Percentiles rank a stretch among this genome's conserved stretches.
These are phyloP conservation scores for Penicillium goetzii DNA, from an alignment of 495 filamentous ascomycete genomes.

Conservation along the genomic window DNA sequence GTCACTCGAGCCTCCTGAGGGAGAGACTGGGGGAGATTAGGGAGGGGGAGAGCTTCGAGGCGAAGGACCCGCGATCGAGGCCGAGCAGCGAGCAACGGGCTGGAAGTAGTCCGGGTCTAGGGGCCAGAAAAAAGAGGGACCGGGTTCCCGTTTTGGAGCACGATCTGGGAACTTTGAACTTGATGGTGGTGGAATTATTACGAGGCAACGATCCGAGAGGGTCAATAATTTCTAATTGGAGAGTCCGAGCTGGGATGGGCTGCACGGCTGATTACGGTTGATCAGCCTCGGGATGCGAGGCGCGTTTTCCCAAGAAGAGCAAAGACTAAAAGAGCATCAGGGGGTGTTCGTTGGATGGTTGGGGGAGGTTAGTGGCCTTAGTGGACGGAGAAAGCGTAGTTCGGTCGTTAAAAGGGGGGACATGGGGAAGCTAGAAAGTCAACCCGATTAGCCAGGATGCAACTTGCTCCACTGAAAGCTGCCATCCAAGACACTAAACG, in stretches of 20 bases:
- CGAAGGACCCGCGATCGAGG: conserved; percentile 25
- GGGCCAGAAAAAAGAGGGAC: conserved; percentile 10
- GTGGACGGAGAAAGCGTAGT: conserved; percentile 1
- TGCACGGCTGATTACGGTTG: conserved; percentile 16
- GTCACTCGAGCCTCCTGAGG: conserved; percentile 24
- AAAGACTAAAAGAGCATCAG: conserved; percentile 17
- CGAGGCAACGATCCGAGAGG: conserved; percentile 31
- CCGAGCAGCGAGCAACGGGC: not conserved
- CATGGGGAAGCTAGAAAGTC: conserved; percentile 42
- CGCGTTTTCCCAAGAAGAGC: conserved; percentile 11
- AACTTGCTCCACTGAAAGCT: conserved; percentile 40
- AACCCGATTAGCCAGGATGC: conserved; percentile 43
- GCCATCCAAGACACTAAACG: conserved; percentile 35
- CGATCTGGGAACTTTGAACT: conserved; percentile 8
- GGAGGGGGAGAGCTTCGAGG: conserved; percentile 14
- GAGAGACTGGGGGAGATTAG: conserved; percentile 11
- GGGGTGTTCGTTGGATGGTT: conserved; percentile 42
- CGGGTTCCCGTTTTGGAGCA: conserved; percentile 7
- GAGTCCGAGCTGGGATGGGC: not conserved
- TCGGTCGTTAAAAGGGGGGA: conserved; percentile 19
- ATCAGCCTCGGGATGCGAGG: conserved; percentile 39
- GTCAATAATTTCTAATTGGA: not conserved
- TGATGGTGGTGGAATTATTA: conserved; percentile 18
- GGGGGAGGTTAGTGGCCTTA: conserved; percentile 4
- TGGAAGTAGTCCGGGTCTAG: not conserved